Conservation (phyloP, 805 yeast genomes). For the Teunomyces pallodes region DNA sequence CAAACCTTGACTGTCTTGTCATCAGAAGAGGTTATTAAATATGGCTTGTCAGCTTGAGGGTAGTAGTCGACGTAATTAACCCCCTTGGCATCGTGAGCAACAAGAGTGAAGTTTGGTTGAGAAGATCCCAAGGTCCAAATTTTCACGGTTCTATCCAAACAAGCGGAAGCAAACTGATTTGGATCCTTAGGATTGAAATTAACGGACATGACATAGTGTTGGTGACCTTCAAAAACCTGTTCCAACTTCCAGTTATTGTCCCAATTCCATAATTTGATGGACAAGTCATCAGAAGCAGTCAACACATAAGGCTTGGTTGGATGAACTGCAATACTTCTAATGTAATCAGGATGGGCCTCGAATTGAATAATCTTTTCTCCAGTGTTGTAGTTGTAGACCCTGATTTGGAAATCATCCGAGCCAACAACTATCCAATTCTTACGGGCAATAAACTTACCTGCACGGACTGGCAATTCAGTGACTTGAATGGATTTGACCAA, state of each 20-base stretch:
- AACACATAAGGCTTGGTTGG: slow-evolving; percentile 88
- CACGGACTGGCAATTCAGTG: slow-evolving; percentile 93
- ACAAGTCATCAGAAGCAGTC: slow-evolving; percentile 88
- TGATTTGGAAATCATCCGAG: slow-evolving; percentile 89
- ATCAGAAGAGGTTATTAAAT: slow-evolving; percentile 86
- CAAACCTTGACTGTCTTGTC: slow-evolving; percentile 86
- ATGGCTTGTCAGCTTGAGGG: slow-evolving; percentile 97
- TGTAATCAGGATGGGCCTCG: slow-evolving; percentile 97
- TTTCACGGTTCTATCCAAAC: slow-evolving; percentile 93
- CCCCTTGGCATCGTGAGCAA: slow-evolving; percentile 89
- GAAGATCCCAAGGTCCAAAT: slow-evolving; percentile 92
- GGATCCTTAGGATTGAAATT: slow-evolving; percentile 97
- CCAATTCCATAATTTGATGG: slow-evolving; percentile 97
- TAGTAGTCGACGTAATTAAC: slow-evolving; percentile 96
- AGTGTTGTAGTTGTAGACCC: slow-evolving; percentile 93
- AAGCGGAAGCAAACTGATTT: slow-evolving; percentile 95
- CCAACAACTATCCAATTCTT: slow-evolving; percentile 98
- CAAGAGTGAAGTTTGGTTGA: slow-evolving; percentile 85
- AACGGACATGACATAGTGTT: slow-evolving; percentile 90
- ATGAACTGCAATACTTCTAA: slow-evolving; percentile 90
- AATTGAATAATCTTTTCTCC: slow-evolving; percentile 92
- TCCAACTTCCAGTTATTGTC: slow-evolving; percentile 87
- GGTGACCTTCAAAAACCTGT: slow-evolving; percentile 93
- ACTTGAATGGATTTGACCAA: slow-evolving; percentile 89
- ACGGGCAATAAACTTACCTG: slow-evolving; percentile 92